These are phyloP conservation scores for Acephala macrosclerotiorum DNA, from an alignment of 2,329 filamentous ascomycete species.

Conservation along the genomic window DNA sequence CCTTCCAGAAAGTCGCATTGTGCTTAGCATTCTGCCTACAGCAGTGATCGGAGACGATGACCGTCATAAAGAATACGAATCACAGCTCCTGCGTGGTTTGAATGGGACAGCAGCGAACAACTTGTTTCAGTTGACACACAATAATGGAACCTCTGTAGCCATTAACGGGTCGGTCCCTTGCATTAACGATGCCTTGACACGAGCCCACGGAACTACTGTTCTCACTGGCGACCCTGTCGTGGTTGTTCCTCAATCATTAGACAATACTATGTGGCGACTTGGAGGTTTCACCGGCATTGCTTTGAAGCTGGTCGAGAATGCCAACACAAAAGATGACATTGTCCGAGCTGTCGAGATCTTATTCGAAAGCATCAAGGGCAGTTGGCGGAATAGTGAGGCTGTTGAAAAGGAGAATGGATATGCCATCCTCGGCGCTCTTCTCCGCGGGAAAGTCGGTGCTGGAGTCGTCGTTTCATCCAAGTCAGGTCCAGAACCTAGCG, in stretches of 20 bases:
- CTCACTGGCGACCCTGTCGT: slow-evolving; percentile 86
- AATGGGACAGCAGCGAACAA: slow-evolving; percentile 74
- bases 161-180: slow-evolving; percentile 89
- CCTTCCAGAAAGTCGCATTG: slow-evolving; percentile 79
- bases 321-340: slow-evolving; percentile 73
- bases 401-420: slow-evolving; percentile 98
- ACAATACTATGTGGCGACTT: slow-evolving; percentile 91
- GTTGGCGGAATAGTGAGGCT: slow-evolving; percentile 97
- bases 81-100: slow-evolving; percentile 77
- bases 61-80: slow-evolving; percentile 73
- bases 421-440: slow-evolving; percentile 81
- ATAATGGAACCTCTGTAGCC: slow-evolving; percentile 79
- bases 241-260: slow-evolving; percentile 80
- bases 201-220: slow-evolving; percentile 80
- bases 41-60: slow-evolving; percentile 85
- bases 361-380: slow-evolving; percentile 85
- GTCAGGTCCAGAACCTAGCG: slow-evolving; percentile 40
- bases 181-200: slow-evolving; percentile 86
- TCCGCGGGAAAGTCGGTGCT: slow-evolving; percentile 80
- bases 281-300: slow-evolving; percentile 90
- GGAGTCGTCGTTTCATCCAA: slow-evolving; percentile 49
- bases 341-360: slow-evolving; percentile 82
- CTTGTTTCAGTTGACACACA: slow-evolving; percentile 72
- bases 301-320: slow-evolving; percentile 82
- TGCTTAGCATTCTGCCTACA: slow-evolving; percentile 84